Evolutionary conservation across 306 rosid species (phyloP), one percentile per base, ranked within the genome.

Genomic region (Cotoneaster glaucophyllus): DNA sequence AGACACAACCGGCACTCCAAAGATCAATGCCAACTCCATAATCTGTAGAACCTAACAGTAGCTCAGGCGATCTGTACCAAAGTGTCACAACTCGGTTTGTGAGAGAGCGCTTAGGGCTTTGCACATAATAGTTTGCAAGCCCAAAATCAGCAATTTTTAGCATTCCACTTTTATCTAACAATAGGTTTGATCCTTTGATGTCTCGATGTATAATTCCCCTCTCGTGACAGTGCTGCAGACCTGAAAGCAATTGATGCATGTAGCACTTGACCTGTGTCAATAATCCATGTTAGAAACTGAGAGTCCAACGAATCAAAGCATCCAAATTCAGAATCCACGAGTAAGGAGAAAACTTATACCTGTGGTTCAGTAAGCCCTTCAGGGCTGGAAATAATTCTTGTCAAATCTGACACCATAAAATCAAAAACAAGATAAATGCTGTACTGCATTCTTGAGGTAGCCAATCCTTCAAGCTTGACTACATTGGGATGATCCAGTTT

Each of bases 1-100:
- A 75, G 81, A 94, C 92, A 75, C 98, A 94, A 77, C 98, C 98
- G 57, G 85, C 97, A 84, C 98, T 95, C 98, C 98, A 95, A 59
- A 95, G 87, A 82, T 95, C 98, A 70, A 95, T 83, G 65, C 97
- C 97, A 21, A 86, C 88, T 50, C 93, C 97, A 80, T 92, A 95
- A 70, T 80, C 50, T 0, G 90, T 92, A 66, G 96, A 80, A 69
- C 98, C 98, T 80, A 95, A 78, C 68, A 95, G 82, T 24, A 95
- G 80, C 83, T 95, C 98, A 10, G 96, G 96, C 69, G 98, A 90
- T 86, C 97, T 77, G 76, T 94, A 94, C 98, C 97, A 92, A 44
- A 94, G 90, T 2, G 98, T 94, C 85, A 94, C 98, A 72, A 94
- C 98, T 79, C 96, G 87, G 76, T 85, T 94, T 22, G 98, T 94